Conservation (phyloP, 2,329 filamentous ascomycete genomes). For the Fusarium citri region DNA sequence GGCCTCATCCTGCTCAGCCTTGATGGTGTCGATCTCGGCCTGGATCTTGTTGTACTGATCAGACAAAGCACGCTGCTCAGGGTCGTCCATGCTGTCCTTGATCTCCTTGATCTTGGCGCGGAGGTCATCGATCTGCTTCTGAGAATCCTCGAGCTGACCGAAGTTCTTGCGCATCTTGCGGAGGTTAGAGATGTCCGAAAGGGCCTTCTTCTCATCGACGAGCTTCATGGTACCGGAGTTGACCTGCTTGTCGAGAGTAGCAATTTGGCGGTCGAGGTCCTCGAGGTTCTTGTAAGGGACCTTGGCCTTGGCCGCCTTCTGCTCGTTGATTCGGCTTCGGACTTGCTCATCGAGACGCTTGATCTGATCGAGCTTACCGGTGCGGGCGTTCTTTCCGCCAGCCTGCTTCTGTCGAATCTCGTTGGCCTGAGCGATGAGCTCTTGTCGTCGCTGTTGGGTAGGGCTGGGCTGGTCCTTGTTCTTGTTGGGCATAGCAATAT, state of each 20-base stretch:
- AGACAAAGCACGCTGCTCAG: constrained; percentile 87
- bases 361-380: constrained; percentile 85
- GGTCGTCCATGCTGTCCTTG: constrained; percentile 89
- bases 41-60: constrained; percentile 88
- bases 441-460: constrained; percentile 82
- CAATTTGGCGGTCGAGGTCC: constrained; percentile 87
- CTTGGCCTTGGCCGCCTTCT: constrained; percentile 85
- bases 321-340: constrained; percentile 84
- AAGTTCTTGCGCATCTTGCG: constrained; percentile 94
- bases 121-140: constrained; percentile 90
- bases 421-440: constrained; percentile 84
- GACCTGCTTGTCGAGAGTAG: constrained; percentile 83
- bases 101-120: constrained; percentile 90
- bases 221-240: constrained; percentile 92
- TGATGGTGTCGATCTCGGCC: constrained; percentile 88
- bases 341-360: constrained; percentile 91
- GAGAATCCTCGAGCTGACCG: constrained; percentile 81
- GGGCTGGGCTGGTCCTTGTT: constrained; percentile 84
- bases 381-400: constrained; percentile 84
- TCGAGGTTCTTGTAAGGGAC: constrained; percentile 88
- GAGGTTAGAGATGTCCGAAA: constrained; percentile 83
- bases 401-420: constrained; percentile 89
- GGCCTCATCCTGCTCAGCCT: constrained; percentile 89
- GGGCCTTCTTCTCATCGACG: constrained; percentile 95
- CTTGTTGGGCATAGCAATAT: constrained; percentile 79